A percentile compares a stretch with the other conserved stretches of the same genome.
Conservation (phyloP, 805 yeast species). For the Suhomyces xylopsoci region DNA sequence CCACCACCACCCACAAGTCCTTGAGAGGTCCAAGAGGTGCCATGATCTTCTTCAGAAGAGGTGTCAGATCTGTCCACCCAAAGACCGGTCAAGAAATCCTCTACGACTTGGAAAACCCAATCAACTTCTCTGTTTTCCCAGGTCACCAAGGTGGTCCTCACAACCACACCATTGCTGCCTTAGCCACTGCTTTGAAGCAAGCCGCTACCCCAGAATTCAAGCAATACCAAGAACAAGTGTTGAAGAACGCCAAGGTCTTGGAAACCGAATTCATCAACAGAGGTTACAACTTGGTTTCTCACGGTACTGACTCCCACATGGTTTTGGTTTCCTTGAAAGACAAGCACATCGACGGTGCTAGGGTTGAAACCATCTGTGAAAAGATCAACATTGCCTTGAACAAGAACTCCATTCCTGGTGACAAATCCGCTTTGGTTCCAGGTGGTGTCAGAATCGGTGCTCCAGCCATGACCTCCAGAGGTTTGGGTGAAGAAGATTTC, state of each 20-base stretch:
- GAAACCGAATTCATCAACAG: conserved; percentile 61
- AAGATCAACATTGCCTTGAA: conserved; percentile 90
- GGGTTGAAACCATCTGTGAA: conserved; percentile 88
- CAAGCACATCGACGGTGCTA: conserved; percentile 88
- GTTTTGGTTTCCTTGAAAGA: conserved; percentile 79
- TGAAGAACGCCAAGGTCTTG: conserved; percentile 75
- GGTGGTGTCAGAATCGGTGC: conserved; percentile 96
- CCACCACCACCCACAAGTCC: conserved; percentile 97
- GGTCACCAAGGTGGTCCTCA: conserved; percentile 99
- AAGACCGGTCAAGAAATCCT: conserved; percentile 82
- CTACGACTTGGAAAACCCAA: conserved; percentile 85
- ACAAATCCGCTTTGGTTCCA: conserved; percentile 92
- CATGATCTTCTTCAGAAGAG: conserved; percentile 95
- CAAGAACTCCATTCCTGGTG: conserved; percentile 96
- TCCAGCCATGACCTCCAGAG: conserved; percentile 98
- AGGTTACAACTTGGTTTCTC: conserved; percentile 79
- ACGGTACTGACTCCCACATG: conserved; percentile 94
- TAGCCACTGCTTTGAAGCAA: conserved; percentile 93
- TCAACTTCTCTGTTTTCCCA: conserved; percentile 97
- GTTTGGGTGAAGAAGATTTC: conserved; percentile 76
- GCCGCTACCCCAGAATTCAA: conserved; percentile 85
- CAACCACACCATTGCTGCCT: conserved; percentile 94
- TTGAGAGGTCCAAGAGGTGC: conserved; percentile 99
- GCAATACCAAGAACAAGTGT: conserved; percentile 78
- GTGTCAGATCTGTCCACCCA: conserved; percentile 71